Conservation (phyloP, 768 basidiomycete genomes). For the Steccherinum ochraceum region DNA sequence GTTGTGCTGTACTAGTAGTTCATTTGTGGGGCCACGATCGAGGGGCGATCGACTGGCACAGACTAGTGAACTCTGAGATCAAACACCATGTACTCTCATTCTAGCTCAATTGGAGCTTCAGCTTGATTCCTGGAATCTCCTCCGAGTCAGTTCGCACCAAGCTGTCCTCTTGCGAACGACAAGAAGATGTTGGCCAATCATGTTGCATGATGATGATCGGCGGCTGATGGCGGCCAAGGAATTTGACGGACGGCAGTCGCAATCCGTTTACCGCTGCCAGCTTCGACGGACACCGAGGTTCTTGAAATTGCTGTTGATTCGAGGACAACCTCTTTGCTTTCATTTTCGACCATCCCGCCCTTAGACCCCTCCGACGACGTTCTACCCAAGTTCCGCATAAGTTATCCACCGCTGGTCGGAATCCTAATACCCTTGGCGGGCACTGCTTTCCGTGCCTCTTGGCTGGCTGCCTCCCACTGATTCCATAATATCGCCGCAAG, state of each 20-base stretch:
- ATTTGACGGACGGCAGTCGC: not conserved
- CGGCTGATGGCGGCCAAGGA: not conserved
- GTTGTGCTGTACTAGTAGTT: too few relatives aligned
- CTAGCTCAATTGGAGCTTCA: too few relatives aligned
- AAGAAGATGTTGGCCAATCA: too few relatives aligned
- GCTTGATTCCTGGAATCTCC: too few relatives aligned
- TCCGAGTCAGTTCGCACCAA: too few relatives aligned
- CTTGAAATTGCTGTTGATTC: not conserved
- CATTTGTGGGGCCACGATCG: too few relatives aligned
- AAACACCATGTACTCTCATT: too few relatives aligned
- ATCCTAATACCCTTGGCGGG: constrained; percentile 1
- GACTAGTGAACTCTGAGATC: too few relatives aligned
- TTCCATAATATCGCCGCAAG: not conserved
- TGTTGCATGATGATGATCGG: too few relatives aligned
- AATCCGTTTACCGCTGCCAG: not conserved
- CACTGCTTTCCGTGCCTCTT: not conserved
- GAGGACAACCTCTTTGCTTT: not conserved
- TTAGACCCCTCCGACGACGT: not conserved
- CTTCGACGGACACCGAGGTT: not conserved
- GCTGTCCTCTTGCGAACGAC: too few relatives aligned
- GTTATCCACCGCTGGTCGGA: constrained; percentile 6
- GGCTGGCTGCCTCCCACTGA: not conserved
- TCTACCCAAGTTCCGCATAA: not conserved
- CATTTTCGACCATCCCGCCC: not conserved
- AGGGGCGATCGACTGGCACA: too few relatives aligned